Base-by-base conservation (phyloP, 2,329 filamentous ascomycete genomes). In the Coniella vitis region DNA sequence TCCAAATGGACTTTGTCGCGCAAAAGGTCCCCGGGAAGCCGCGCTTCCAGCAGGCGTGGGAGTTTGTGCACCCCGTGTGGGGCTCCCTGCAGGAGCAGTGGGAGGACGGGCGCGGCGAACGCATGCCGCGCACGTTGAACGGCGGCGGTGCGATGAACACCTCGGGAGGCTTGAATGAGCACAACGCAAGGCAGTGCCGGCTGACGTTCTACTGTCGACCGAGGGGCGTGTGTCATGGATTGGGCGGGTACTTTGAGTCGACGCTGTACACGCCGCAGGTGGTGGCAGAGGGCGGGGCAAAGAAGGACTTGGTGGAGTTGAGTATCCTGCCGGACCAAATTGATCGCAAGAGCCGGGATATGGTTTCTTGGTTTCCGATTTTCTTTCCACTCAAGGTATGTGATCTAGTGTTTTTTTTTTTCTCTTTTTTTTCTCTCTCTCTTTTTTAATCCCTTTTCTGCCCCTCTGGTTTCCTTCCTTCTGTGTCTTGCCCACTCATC, bases 321-420 rank as follows among this genome's bases (percentile, higher is more conserved):
- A 95, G 89, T 61, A 98, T 87, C 4, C 86, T 95, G 60, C 94
- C 93, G 0, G 86, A 95, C 55, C 87, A 85, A 25, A 97, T 98
- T 69, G 88, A 93, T 48, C 72, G 73, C 49, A 97, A 97, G 78
- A 95, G 90, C 73, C 86, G 86, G 62, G 90, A 94, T 60, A 98
- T 98, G 94, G 95, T 96, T 55, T 95, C 88, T 48, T 98, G 93
- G 93, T 98, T 98, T 65, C 93, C 93, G 1, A 97, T 98, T 25
- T 96, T 91, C 70, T 98, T 98, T 63, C 93, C 94, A 0, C 70
- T 98, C 13, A 95, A 93, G 81, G 90, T 90, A 72, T 61, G 78
- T 64, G 44, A 19, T 17, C 2, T 36, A 13, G 19, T 35, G 22
- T 31, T 20, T 31, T 17, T 17, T 21, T 1, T 12, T 22, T 20